These are phyloP conservation scores for Fragaria ananassa DNA, from an alignment of 306 rosid species.

Conservation along the genomic window DNA sequence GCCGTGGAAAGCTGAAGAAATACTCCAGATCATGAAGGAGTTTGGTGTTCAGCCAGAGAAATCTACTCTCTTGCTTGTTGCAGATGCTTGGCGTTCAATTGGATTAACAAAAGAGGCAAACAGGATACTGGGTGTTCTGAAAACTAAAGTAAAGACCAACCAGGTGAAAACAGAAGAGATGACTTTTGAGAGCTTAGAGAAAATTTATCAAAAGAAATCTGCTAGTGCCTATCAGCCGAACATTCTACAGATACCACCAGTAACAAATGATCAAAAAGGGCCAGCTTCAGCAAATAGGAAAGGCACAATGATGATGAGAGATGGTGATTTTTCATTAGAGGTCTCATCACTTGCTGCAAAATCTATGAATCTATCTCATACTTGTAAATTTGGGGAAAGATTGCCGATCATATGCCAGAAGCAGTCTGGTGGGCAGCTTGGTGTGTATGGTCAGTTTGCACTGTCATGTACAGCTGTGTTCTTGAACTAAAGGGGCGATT, in stretches of 20 bases:
- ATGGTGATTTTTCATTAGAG: slow-evolving; percentile 38
- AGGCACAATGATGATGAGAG: slow-evolving; percentile 40
- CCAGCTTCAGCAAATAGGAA: slow-evolving; percentile 41
- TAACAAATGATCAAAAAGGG: slow-evolving; percentile 37
- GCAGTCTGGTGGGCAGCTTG: slow-evolving; percentile 51
- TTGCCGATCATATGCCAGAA: slow-evolving; percentile 47
- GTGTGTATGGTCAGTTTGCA: slow-evolving; percentile 45
- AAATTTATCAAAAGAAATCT: slow-evolving; percentile 37
- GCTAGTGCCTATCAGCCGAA: slow-evolving; percentile 31
- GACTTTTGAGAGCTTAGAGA: slow-evolving; percentile 28
- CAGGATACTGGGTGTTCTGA: slow-evolving; percentile 30
- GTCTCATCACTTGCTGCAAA: slow-evolving; percentile 37
- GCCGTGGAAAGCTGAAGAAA: slow-evolving; percentile 68
- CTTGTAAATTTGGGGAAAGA: slow-evolving; percentile 52
- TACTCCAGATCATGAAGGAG: slow-evolving; percentile 56
- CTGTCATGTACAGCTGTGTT: slow-evolving; percentile 51
- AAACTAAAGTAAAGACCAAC: slow-evolving; percentile 23
- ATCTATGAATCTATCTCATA: slow-evolving; percentile 36
- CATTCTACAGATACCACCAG: slow-evolving; percentile 45
- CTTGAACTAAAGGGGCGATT: slow-evolving; percentile 34
- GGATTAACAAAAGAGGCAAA: slow-evolving; percentile 60
- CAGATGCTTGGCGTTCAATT: slow-evolving; percentile 59
- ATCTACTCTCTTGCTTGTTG: slow-evolving; percentile 49
- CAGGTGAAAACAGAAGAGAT: slow-evolving; percentile 27
- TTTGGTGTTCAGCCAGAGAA: slow-evolving; percentile 51